phyloP scores from a whole-genome alignment of 495 filamentous ascomycete species.

The Xylaria palmicola region DNA sequence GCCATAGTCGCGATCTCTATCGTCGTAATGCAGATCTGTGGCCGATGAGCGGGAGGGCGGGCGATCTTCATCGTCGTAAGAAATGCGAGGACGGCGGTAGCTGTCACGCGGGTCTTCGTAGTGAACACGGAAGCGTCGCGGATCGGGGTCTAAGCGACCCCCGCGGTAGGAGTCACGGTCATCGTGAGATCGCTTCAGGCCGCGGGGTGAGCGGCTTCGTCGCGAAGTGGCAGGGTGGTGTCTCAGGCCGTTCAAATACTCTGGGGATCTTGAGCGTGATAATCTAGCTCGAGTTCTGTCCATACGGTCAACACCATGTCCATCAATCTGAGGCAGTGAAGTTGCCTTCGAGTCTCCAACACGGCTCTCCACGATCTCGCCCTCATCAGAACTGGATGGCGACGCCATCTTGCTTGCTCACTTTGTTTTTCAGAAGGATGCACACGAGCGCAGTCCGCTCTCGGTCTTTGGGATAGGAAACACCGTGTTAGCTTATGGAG shows the following conservation, averaged over 20 bases:
- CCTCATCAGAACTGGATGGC: slow-evolving; percentile 68
- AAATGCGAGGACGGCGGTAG: slow-evolving; percentile 45
- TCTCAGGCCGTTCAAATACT: slow-evolving; percentile 73
- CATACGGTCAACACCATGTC: slow-evolving; percentile 64
- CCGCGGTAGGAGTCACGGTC: slow-evolving; percentile 57
- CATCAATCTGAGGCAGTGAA: slow-evolving; percentile 51
- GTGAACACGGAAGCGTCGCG: slow-evolving; percentile 59
- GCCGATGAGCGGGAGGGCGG: slow-evolving; percentile 48
- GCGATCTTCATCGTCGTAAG: slow-evolving; percentile 68
- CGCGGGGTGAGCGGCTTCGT: slow-evolving; percentile 52
- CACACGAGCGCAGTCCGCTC: slow-evolving; percentile 22
- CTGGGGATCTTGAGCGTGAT: slow-evolving; percentile 69
- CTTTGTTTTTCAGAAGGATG: slow-evolving; percentile 32
- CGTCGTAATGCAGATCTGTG: slow-evolving; percentile 51
- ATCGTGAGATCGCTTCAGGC: slow-evolving; percentile 68
- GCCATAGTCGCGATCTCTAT: slow-evolving; percentile 42
- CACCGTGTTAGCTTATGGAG: slow-evolving; percentile 30
- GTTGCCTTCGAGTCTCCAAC: slow-evolving; percentile 60
- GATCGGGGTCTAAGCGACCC: slow-evolving; percentile 46
- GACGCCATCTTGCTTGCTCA: slow-evolving; percentile 43
- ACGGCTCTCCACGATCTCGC: slow-evolving; percentile 79
- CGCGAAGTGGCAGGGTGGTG: slow-evolving; percentile 55
- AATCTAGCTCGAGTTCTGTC: slow-evolving; percentile 68
- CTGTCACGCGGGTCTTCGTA: slow-evolving; percentile 56
- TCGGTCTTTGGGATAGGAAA: slow-evolving; percentile 24